Conservation (phyloP, 75 land plant genomes). For the Pinus taeda region DNA sequence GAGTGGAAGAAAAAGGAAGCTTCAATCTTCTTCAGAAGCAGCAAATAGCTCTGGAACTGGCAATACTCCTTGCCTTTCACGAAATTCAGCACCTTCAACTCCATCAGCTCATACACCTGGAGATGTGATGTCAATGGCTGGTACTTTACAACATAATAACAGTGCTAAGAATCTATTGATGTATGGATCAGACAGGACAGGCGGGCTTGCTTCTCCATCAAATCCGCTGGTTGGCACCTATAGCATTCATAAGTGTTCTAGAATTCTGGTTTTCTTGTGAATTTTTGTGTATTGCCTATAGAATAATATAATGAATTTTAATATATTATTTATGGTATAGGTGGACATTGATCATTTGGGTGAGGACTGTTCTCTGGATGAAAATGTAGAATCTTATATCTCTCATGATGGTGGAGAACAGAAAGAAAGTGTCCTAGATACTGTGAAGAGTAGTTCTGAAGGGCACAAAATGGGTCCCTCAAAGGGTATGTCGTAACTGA, state of each 20-base stretch:
- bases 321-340: too few relatives aligned
- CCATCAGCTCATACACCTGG: constrained; percentile 99
- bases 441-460: too few relatives aligned
- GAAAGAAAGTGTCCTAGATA: too few relatives aligned
- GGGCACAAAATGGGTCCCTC: too few relatives aligned
- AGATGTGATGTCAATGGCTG: constrained; percentile 92
- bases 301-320: too few relatives aligned
- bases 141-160: constrained; percentile 67
- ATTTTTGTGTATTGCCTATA: too few relatives aligned
- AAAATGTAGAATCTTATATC: constrained; percentile 89
- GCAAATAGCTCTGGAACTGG: constrained; percentile 99
- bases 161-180: constrained; percentile 79
- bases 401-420: constrained; percentile 82
- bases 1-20: constrained; percentile 82
- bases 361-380: constrained; percentile 86
- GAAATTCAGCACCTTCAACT: constrained; percentile 94
- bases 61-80: constrained; percentile 83
- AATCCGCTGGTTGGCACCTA: constrained; percentile 72
- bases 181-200: constrained; percentile 80
- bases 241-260: too few relatives aligned
- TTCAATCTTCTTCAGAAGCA: constrained; percentile 90
- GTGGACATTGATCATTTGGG: too few relatives aligned
- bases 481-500: too few relatives aligned
- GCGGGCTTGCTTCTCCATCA: constrained; percentile 73
- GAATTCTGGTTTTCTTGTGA: too few relatives aligned